Conservation (phyloP, 768 basidiomycete genomes). For the Termitomyces sp. region DNA sequence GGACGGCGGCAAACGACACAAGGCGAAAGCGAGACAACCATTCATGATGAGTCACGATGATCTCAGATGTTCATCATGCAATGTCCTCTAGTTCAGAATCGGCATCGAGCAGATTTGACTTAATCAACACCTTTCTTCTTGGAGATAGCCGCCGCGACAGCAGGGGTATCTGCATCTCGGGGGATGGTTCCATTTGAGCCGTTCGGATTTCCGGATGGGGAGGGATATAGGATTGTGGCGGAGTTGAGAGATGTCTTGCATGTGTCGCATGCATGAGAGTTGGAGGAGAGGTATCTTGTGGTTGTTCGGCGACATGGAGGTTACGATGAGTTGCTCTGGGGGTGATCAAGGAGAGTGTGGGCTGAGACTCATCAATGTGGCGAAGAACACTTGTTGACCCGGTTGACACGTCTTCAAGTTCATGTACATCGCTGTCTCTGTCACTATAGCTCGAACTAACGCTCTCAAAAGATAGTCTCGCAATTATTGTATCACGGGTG, state of each 20-base stretch:
- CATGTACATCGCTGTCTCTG: constrained; percentile 32
- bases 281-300: not conserved
- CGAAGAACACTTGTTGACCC: constrained; percentile 1
- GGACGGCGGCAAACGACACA: not conserved
- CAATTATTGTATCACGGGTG: constrained; percentile 51
- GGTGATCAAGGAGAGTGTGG: constrained; percentile 8
- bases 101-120: constrained; percentile 1
- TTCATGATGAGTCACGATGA: not conserved
- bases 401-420: constrained; percentile 38
- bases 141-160: not conserved
- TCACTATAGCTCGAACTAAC: constrained; percentile 41
- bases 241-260: constrained; percentile 31
- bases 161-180: constrained; percentile 45
- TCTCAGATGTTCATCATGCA: not conserved
- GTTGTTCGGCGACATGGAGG: not conserved
- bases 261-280: constrained; percentile 21
- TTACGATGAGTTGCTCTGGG: constrained; percentile 10
- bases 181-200: constrained; percentile 51
- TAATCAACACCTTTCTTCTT: not conserved
- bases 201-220: constrained; percentile 38
- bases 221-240: constrained; percentile 25
- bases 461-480: constrained; percentile 53
- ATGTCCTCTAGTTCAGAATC: constrained; percentile 12
- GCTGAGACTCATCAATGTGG: not conserved
- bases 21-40: not conserved